Conservation (phyloP, 1,139 yeast species). For the Magnusiomyces fungicola region DNA sequence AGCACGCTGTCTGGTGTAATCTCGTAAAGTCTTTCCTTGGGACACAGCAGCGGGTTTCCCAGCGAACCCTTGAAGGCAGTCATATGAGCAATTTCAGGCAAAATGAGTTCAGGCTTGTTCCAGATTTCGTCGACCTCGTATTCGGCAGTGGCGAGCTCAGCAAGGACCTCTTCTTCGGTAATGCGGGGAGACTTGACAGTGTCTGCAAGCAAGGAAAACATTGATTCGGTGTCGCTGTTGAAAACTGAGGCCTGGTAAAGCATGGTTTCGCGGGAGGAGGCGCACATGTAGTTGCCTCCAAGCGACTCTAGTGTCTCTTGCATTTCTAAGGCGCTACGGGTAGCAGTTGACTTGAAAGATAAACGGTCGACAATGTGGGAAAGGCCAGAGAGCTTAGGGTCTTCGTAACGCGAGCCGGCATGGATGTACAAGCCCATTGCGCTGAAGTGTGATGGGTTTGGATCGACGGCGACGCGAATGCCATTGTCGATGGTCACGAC, state of each 20-base stretch:
- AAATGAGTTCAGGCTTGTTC: slow-evolving; percentile 74
- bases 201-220: slow-evolving; percentile 75
- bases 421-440: slow-evolving; percentile 85
- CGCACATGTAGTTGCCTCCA: slow-evolving; percentile 94
- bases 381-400: slow-evolving; percentile 48
- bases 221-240: slow-evolving; percentile 73
- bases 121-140: slow-evolving; percentile 80
- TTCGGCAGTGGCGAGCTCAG: slow-evolving; percentile 65
- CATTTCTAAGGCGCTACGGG: slow-evolving; percentile 60
- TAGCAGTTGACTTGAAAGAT: slow-evolving; percentile 73
- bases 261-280: slow-evolving; percentile 85
- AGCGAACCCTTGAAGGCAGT: slow-evolving; percentile 75
- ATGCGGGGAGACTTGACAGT: slow-evolving; percentile 67
- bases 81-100: slow-evolving; percentile 83
- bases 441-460: slow-evolving; percentile 83
- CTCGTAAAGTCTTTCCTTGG: slow-evolving; percentile 54
- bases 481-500: slow-evolving; percentile 58
- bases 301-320: slow-evolving; percentile 64
- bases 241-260: slow-evolving; percentile 93
- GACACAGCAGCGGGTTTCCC: slow-evolving; percentile 83
- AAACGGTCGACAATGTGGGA: slow-evolving; percentile 80
- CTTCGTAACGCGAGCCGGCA: slow-evolving; percentile 86
- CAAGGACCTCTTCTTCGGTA: slow-evolving; percentile 62
- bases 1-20: slow-evolving; percentile 49
- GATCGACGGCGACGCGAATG: slow-evolving; percentile 72